phyloP scores from a whole-genome alignment of 495 filamentous ascomycete genomes.

The Aspergillus egyptiacus region DNA sequence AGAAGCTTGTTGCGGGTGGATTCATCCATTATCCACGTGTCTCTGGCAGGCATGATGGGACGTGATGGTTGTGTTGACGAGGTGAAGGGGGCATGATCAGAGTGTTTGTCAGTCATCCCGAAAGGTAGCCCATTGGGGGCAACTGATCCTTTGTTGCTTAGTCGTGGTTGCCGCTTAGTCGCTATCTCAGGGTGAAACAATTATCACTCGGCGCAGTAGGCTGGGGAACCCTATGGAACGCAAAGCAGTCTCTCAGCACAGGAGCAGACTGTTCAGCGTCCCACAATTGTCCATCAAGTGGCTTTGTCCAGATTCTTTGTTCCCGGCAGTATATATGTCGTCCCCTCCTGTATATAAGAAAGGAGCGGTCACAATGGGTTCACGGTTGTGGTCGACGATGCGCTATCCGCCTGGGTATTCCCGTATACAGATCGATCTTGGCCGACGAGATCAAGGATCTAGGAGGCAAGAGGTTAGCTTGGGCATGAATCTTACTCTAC shows the following conservation, averaged over 20 bases:
- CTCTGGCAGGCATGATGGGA: conserved; percentile 30
- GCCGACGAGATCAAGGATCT: not conserved
- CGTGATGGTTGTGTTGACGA: conserved; percentile 25
- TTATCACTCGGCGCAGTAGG: conserved; percentile 21
- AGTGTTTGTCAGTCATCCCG: conserved; percentile 41
- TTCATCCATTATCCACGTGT: conserved; percentile 38
- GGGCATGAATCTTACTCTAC: too few species aligned
- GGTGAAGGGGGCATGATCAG: conserved; percentile 41
- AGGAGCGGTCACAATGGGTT: too few species aligned
- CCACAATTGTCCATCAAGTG: conserved; percentile 43
- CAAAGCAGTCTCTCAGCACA: conserved; percentile 46
- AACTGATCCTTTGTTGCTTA: conserved; percentile 11
- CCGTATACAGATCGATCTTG: not conserved
- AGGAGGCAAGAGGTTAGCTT: not conserved
- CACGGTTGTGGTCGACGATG: too few species aligned
- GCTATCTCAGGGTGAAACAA: conserved; percentile 7
- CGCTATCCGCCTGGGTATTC: not conserved
- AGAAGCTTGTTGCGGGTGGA: conserved; percentile 35
- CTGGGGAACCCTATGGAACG: conserved; percentile 50
- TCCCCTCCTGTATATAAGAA: conserved; percentile 2
- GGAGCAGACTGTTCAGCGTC: conserved; percentile 48
- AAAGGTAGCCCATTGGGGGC: conserved; percentile 31
- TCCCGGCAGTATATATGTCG: too few species aligned
- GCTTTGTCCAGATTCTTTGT: conserved; percentile 14
- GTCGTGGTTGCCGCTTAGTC: conserved; percentile 14